phyloP scores from a whole-genome alignment of 2,329 filamentous ascomycete genomes.

The Ophiobolus disseminans region DNA sequence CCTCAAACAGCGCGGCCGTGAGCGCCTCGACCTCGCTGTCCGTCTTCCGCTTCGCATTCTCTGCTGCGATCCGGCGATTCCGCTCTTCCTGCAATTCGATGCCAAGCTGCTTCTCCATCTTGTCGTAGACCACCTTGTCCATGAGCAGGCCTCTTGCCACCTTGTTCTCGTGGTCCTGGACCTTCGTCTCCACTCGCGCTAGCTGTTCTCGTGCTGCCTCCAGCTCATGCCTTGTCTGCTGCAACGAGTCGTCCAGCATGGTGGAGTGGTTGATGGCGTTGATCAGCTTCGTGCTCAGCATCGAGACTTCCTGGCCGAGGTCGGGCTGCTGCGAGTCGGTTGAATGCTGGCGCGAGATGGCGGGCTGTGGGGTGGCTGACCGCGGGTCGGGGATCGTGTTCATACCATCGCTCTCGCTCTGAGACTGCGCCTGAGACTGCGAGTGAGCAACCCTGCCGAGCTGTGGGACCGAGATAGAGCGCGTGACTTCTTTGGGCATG shows the following conservation, averaged over 20 bases:
- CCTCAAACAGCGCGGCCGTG: slow-evolving; percentile 93
- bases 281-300: slow-evolving; percentile 92
- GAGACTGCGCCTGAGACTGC: too few species aligned
- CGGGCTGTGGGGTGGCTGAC: slow-evolving; percentile 48
- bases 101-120: slow-evolving; percentile 51
- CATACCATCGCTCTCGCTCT: slow-evolving; percentile 63
- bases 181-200: slow-evolving; percentile 71
- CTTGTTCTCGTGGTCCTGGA: slow-evolving; percentile 72
- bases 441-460: slow-evolving; percentile 39
- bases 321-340: slow-evolving; percentile 66
- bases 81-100: slow-evolving; percentile 53
- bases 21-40: slow-evolving; percentile 91
- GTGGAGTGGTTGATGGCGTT: slow-evolving; percentile 98
- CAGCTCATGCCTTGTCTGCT: slow-evolving; percentile 81
- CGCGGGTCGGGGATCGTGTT: slow-evolving; percentile 69
- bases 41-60: slow-evolving; percentile 80
- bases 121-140: slow-evolving; percentile 74
- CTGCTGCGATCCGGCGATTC: slow-evolving; percentile 51
- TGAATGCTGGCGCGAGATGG: slow-evolving; percentile 51
- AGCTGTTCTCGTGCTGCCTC: slow-evolving; percentile 74
- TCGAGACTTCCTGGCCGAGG: slow-evolving; percentile 78
- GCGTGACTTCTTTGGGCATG: slow-evolving; percentile 46
- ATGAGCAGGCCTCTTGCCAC: slow-evolving; percentile 78
- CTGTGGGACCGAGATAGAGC: slow-evolving; percentile 48
- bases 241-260: slow-evolving; percentile 84